Percentiles rank a stretch among this genome's conserved stretches.
These are phyloP conservation scores for Exophiala alcalophila DNA, from an alignment of 2,329 filamentous ascomycete genomes.

Conservation along the genomic window DNA sequence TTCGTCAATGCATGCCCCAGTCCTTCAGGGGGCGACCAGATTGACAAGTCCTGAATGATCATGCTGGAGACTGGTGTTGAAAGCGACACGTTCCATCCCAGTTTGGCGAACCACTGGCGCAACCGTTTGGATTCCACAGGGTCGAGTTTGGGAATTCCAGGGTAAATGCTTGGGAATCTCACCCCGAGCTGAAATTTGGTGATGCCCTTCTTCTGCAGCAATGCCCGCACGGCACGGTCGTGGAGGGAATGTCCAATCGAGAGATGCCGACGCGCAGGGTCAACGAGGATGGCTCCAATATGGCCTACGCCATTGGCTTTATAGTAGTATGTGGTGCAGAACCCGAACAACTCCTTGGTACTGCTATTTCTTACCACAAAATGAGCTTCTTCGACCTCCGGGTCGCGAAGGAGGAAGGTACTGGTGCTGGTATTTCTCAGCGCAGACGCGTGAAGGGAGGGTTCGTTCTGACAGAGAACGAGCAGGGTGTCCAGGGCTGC, in stretches of 20 bases:
- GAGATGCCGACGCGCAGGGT: constrained; percentile 78
- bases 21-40: constrained; percentile 73
- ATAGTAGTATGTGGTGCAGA: constrained; percentile 83
- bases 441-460: constrained; percentile 31
- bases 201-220: constrained; percentile 68
- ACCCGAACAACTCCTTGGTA: constrained; percentile 85
- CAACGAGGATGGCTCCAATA: constrained; percentile 84
- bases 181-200: constrained; percentile 79
- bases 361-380: constrained; percentile 93
- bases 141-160: constrained; percentile 73
- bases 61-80: constrained; percentile 67
- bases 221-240: constrained; percentile 73
- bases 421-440: constrained; percentile 66
- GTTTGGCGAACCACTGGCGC: constrained; percentile 80
- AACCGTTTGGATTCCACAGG: constrained; percentile 58
- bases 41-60: constrained; percentile 66
- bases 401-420: constrained; percentile 71
- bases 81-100: constrained; percentile 77
- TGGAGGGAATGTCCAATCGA: constrained; percentile 90
- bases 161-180: constrained; percentile 78
- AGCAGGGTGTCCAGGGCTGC: constrained; percentile 73
- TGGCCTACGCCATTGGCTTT: constrained; percentile 67
- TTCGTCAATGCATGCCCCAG: constrained; percentile 70
- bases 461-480: constrained; percentile 63
- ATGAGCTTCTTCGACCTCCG: constrained; percentile 73